Evolutionary conservation across 441 rosid species (phyloP), one percentile per base, ranked within the genome.

Genomic region (Eruca vesicaria): DNA sequence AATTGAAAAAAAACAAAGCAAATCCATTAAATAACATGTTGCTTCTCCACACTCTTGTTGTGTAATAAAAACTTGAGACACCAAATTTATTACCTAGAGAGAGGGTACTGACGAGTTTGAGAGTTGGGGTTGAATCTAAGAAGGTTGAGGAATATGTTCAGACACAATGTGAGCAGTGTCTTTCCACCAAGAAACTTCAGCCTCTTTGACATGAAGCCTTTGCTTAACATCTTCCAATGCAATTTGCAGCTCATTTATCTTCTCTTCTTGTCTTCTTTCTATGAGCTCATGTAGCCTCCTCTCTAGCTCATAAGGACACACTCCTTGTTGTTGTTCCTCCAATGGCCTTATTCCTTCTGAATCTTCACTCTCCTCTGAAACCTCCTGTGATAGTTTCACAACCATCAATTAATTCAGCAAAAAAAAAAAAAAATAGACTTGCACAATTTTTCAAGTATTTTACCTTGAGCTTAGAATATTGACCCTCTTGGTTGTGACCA

Each of bases 101-200:
- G 60, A 66, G 77, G 81, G 69, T 66, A 66, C 21, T 19, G 73
- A 21, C 16, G 68, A 61, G 69, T 23, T 63, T 67, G 65, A 72
- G 64, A 45, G 63, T 29, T 71, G 41, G 15, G 41, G 10, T 35
- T 68, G 57, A 70, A 31, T 61, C 55, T 33, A 28, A n/a, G 83
- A 79, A 74, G 87, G 68, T 36, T 82, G 84, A 10, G 82, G 74
- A 63, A 81, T 76, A 72, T 84, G 88, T 76, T 71, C 77, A 35
- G 93, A 82, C 50, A 87, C 60, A 20, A 91, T 76, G 29, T 63
- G 68, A 15, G 93, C 93, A 4, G 91, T 86, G 79, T 86, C 91
- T 81, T 87, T 91, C 98, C 94, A 92, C 98, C 90, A 85, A 10
- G 86, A 82, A 66, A 82, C 77, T 89, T 95, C 97, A 31, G 69